Conservation (phyloP, 768 basidiomycete species). For the Punctularia strigosozonata region DNA sequence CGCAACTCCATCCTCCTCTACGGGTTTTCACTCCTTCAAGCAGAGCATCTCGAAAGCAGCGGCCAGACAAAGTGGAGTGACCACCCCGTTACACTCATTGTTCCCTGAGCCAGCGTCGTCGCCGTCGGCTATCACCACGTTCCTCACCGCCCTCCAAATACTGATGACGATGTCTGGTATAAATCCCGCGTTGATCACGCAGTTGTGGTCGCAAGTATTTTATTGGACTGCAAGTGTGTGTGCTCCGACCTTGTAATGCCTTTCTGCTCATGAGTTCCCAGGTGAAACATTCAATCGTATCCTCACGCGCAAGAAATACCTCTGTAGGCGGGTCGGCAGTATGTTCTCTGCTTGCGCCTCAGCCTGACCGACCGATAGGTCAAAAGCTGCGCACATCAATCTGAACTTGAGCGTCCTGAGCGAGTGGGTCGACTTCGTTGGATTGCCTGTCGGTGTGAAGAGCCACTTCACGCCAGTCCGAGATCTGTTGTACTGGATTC, state of each 20-base stretch:
- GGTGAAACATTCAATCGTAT: slow-evolving; percentile 82
- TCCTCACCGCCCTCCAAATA: slow-evolving; percentile 78
- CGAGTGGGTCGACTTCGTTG: slow-evolving; percentile 82
- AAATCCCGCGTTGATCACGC: slow-evolving; percentile 79
- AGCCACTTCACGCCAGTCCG: slow-evolving; percentile 75
- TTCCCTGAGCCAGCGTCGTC: slow-evolving; percentile 34
- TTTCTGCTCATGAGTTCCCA: slow-evolving; percentile 17
- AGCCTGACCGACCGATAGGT: slow-evolving; percentile 26
- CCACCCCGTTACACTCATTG: slow-evolving; percentile 34
- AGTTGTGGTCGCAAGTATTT: slow-evolving; percentile 95
- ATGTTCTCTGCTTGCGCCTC: neutral
- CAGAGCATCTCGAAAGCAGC: slow-evolving; percentile 50
- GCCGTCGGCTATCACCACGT: slow-evolving; percentile 50
- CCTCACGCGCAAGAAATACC: slow-evolving; percentile 84
- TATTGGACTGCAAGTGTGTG: slow-evolving; percentile 94
- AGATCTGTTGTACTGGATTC: slow-evolving; percentile 80
- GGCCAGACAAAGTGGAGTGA: too few relatives aligned
- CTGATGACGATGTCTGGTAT: slow-evolving; percentile 78
- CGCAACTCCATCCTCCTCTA: slow-evolving; percentile 40
- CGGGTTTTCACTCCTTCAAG: slow-evolving; percentile 51
- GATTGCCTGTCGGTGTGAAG: slow-evolving; percentile 67
- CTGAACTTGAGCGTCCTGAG: slow-evolving; percentile 80
- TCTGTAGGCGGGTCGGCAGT: slow-evolving; percentile 56
- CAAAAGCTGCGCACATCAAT: slow-evolving; percentile 79
- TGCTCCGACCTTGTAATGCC: slow-evolving; percentile 13